Evolutionary conservation across 345 rosid genomes (phyloP), one percentile per base, ranked within the genome.

Genomic region (Moricandia arvensis): DNA sequence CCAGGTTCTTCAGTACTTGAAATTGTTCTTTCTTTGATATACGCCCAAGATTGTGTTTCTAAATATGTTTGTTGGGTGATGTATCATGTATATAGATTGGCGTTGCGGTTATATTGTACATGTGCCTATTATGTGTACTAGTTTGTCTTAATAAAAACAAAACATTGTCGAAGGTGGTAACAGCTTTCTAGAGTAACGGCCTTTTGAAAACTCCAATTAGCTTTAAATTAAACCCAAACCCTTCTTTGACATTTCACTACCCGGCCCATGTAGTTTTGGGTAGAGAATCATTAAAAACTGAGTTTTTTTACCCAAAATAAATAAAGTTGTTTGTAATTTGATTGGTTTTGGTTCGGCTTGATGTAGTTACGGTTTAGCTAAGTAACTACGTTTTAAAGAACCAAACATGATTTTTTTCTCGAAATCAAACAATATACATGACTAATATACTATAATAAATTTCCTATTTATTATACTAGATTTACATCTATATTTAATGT

Each of bases 1-100:
- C 82, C 45, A 85, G 75, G 51, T 87, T 84, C 80, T 86, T 79
- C 82, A 89, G 91, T 86, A 54, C 74, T 53, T 84, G 61, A 65
- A 17, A n/a, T 63, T 24, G 49, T 54, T 70, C 8, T 57, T 57
- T 18, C 47, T 60, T 75, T 27, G 57, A 45, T 66, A 27, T 12
- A 17, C 9, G 59, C 31, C 49, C 59, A 66, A 43, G 2, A 60
- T n/a, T 67, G 15, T 15, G 18, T 27, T 68, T 30, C 37, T 74
- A 51, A 21, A 63, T 34, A 29, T 27, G 15, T 17, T 24, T 31
- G 3, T 0, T 49, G 6, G 34, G 26, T 0, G 15, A 34, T 68
- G 43, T 63, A n/a, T n/a, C n/a, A n/a, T n/a, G n/a, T n/a, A n/a
- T n/a, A 30, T 33, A 49, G 7, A 8, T 16, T 34, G 37, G 4